Percentiles rank a stretch among this genome's conserved stretches.
phyloP scores from a whole-genome alignment of 805 yeast genomes.

The Blastobotrys attinorum region DNA sequence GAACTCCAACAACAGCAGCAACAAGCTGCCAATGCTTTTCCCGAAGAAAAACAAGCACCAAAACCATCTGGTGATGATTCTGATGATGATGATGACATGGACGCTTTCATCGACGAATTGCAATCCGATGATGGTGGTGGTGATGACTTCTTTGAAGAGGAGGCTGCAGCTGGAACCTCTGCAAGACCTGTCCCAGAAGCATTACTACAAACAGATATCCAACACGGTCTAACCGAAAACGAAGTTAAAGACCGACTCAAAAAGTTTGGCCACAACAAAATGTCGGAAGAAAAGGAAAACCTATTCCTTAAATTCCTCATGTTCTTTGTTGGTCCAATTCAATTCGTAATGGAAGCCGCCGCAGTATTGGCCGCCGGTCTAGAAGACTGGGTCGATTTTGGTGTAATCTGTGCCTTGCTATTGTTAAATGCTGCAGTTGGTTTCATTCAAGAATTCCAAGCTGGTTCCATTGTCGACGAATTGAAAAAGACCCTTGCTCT shows the following conservation, averaged over 20 bases:
- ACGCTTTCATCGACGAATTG: conserved; percentile 50
- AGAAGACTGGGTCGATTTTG: conserved; percentile 98
- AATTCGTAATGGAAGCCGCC: conserved; percentile 96
- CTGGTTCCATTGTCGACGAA: conserved; percentile 96
- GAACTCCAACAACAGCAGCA: neutral
- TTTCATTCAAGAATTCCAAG: conserved; percentile 95
- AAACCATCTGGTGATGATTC: conserved; percentile 38
- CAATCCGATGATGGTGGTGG: conserved; percentile 54
- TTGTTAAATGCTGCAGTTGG: conserved; percentile 87
- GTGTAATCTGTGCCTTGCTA: conserved; percentile 87
- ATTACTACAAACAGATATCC: conserved; percentile 72
- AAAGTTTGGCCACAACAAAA: conserved; percentile 84
- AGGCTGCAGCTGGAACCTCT: conserved; percentile 42
- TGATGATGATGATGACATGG: conserved; percentile 64
- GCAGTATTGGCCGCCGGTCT: conserved; percentile 93
- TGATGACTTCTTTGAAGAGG: conserved; percentile 32
- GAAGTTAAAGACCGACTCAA: conserved; percentile 79
- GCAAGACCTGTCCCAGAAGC: conserved; percentile 82
- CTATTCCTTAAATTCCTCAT: conserved; percentile 66
- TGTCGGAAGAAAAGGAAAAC: conserved; percentile 85
- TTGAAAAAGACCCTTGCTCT: conserved; percentile 91
- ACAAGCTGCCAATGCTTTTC: neutral
- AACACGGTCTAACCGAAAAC: conserved; percentile 65
- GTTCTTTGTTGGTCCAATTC: conserved; percentile 94
- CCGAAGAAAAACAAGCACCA: neutral